Conservation (phyloP, 257 asterid genomes). For the Nicotiana obtusifolia region DNA sequence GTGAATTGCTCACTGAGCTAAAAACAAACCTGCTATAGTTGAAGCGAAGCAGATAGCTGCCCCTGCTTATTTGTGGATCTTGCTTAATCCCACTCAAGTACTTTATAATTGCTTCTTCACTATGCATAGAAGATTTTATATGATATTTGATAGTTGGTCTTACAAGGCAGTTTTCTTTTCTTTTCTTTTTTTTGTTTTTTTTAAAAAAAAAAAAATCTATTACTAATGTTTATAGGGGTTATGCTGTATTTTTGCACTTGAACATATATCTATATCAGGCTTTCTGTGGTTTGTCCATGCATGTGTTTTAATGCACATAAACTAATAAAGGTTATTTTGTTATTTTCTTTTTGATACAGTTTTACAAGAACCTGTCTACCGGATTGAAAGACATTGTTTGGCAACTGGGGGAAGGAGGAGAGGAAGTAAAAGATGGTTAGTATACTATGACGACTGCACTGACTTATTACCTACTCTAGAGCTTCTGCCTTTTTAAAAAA, state of each 20-base stretch:
- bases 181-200: too few species aligned
- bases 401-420: constrained; percentile 55
- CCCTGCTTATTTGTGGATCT: not conserved
- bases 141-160: not conserved
- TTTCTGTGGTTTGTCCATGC: not conserved
- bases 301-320: not conserved
- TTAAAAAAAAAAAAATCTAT: too few species aligned
- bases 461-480: not conserved
- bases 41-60: not conserved
- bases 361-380: constrained; percentile 74
- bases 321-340: not conserved
- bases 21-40: not conserved
- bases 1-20: not conserved
- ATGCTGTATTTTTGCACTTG: not conserved
- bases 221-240: not conserved
- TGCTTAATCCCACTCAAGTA: not conserved
- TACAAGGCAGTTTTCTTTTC: not conserved
- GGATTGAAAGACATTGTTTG: constrained; percentile 93
- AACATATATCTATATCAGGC: not conserved
- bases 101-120: not conserved
- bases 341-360: constrained; percentile 35
- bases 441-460: not conserved
- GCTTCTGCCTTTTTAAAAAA: not conserved
- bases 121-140: not conserved
- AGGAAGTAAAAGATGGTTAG: constrained; percentile 41